These are phyloP conservation scores for Gillenia trifoliata DNA, from an alignment of 306 rosid genomes.

Conservation along the genomic window DNA sequence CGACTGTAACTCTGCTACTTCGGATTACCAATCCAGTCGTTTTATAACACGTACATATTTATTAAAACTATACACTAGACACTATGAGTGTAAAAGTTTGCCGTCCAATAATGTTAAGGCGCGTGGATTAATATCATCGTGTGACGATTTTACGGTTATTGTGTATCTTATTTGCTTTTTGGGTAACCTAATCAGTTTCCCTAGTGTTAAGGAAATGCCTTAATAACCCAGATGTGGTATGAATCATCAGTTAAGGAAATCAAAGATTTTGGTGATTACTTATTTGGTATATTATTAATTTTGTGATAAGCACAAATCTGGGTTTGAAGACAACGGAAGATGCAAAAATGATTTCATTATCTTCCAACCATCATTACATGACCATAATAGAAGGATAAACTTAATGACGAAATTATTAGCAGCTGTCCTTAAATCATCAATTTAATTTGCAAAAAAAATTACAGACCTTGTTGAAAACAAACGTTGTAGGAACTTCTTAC, in stretches of 20 bases:
- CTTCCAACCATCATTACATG: neutral
- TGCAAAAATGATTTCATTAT: neutral
- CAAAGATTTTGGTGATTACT: neutral
- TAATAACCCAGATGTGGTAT: neutral
- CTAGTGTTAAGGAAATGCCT: slow-evolving; percentile 1
- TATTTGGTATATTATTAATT: neutral
- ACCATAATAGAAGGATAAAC: neutral
- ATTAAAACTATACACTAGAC: neutral
- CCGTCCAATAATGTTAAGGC: neutral
- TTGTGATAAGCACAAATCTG: neutral
- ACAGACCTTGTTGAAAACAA: too few species aligned
- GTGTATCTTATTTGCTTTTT: neutral
- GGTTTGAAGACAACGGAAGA: neutral
- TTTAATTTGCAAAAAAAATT: neutral
- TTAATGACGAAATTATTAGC: neutral
- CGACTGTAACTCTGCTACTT: neutral
- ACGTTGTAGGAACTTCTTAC: too few species aligned
- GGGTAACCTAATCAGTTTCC: neutral
- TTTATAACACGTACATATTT: neutral
- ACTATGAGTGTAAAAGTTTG: neutral
- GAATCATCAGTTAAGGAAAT: neutral
- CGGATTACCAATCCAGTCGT: neutral
- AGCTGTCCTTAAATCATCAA: neutral
- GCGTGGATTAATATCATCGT: neutral
- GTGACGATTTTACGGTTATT: too few species aligned